phyloP scores from a whole-genome alignment of 768 basidiomycete species.

The Boletus edulis region DNA sequence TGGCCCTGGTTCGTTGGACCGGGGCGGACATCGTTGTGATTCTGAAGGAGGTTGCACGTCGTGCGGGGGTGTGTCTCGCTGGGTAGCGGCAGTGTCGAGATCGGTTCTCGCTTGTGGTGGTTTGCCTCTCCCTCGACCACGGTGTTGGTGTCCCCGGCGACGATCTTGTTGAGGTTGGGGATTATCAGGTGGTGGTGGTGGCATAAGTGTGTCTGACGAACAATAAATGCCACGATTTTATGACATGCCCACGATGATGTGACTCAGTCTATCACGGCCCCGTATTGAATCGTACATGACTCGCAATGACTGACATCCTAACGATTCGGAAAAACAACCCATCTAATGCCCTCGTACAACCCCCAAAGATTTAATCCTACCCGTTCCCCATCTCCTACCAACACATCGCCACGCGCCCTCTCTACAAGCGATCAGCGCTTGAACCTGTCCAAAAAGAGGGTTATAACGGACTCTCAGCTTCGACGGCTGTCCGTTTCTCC shows the following conservation, averaged over 20 bases:
- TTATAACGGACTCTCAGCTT: slow-evolving; percentile 39
- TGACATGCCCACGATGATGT: not conserved
- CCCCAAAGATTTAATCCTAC: slow-evolving; percentile 17
- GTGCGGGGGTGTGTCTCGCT: not conserved
- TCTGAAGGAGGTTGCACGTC: not conserved
- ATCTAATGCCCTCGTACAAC: slow-evolving; percentile 46
- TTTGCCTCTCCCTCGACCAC: slow-evolving; percentile 4
- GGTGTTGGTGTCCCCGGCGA: not conserved
- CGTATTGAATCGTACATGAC: not conserved
- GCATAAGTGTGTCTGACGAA: not conserved
- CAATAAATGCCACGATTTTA: too few relatives aligned
- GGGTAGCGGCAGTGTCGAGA: not conserved
- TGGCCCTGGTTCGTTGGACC: not conserved
- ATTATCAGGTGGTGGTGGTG: not conserved
- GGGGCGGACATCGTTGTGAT: slow-evolving; percentile 1
- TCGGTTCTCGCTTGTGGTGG: not conserved
- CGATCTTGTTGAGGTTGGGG: not conserved
- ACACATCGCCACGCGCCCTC: slow-evolving; percentile 14
- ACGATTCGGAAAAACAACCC: slow-evolving; percentile 50
- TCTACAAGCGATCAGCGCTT: slow-evolving; percentile 19
- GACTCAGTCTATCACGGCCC: slow-evolving; percentile 5
- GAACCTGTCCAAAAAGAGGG: slow-evolving; percentile 8
- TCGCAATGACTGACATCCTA: slow-evolving; percentile 11
- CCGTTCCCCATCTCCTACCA: slow-evolving; percentile 16
- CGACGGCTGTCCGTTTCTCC: slow-evolving; percentile 26